These are phyloP conservation scores for Dipodascopsis tothii DNA, from an alignment of 805 yeast species.

Conservation along the genomic window DNA sequence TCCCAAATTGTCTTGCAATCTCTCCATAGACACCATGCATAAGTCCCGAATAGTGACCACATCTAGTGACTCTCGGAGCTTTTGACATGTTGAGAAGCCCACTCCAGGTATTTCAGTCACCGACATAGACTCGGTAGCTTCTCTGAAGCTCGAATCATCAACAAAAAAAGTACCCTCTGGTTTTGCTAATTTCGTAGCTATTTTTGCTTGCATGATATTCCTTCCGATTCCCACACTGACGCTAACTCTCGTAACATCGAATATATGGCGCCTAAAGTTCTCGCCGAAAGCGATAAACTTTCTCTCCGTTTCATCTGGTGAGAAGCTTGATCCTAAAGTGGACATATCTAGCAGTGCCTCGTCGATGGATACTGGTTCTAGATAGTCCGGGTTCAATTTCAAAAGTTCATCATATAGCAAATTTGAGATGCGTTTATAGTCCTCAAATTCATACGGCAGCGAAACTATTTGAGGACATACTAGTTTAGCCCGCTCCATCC, in stretches of 20 bases:
- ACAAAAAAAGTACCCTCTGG: slow-evolving; percentile 60
- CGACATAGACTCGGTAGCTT: slow-evolving; percentile 35
- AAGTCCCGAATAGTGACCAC: slow-evolving; percentile 38
- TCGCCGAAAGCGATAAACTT: slow-evolving; percentile 29
- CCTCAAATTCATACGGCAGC: slow-evolving; percentile 66
- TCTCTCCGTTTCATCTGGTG: slow-evolving; percentile 9
- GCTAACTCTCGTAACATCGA: slow-evolving; percentile 46
- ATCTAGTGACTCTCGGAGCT: slow-evolving; percentile 36
- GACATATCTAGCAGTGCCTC: slow-evolving; percentile 77
- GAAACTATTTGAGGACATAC: slow-evolving; percentile 58
- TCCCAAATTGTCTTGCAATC: slow-evolving; percentile 51
- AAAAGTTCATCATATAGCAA: slow-evolving; percentile 56
- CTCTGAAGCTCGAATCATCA: slow-evolving; percentile 21
- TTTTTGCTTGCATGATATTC: slow-evolving; percentile 69
- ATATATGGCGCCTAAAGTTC: slow-evolving; percentile 39
- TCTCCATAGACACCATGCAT: slow-evolving; percentile 30
- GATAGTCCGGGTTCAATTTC: slow-evolving; percentile 34
- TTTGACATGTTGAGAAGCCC: slow-evolving; percentile 38
- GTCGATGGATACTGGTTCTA: slow-evolving; percentile 83
- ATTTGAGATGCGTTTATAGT: slow-evolving; percentile 60
- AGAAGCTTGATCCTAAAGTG: slow-evolving; percentile 18
- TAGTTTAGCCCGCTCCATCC: slow-evolving; percentile 54
- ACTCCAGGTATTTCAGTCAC: slow-evolving; percentile 40
- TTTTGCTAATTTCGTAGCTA: slow-evolving; percentile 67
- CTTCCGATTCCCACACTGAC: slow-evolving; percentile 75